phyloP scores from a whole-genome alignment of 2,329 filamentous ascomycete species.

The Aspergillus tanneri region DNA sequence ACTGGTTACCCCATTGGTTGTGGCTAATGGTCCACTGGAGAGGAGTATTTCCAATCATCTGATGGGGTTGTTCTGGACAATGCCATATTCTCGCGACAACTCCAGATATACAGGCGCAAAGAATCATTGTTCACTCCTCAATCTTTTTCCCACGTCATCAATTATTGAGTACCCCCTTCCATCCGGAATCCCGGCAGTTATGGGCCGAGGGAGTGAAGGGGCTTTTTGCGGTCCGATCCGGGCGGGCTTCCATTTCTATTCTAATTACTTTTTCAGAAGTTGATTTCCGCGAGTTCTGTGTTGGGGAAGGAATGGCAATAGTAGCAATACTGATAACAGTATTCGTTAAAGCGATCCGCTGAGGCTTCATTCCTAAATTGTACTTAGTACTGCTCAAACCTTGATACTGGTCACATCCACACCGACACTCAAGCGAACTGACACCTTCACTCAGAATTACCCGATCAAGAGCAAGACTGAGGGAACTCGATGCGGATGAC shows the following conservation, averaged over 20 bases:
- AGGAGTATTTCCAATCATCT: neutral
- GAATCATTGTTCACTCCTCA: too few species aligned
- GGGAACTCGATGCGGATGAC: neutral
- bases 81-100: too few species aligned
- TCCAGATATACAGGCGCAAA: too few species aligned
- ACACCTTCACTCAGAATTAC: neutral
- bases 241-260: neutral
- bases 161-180: slow-evolving; percentile 10
- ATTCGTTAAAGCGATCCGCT: too few species aligned
- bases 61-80: neutral
- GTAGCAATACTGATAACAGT: too few species aligned
- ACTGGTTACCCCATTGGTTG: too few species aligned
- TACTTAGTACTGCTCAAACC: too few species aligned
- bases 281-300: too few species aligned
- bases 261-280: neutral
- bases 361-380: neutral
- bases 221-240: slow-evolving; percentile 10
- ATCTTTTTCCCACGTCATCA: slow-evolving; percentile 1
- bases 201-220: neutral
- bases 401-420: slow-evolving; percentile 9
- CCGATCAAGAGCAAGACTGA: neutral
- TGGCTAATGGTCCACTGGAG: neutral
- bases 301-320: too few species aligned
- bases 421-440: slow-evolving; percentile 10
- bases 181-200: neutral